Evolutionary conservation across 1,284 basidiomycete species (phyloP).

Genomic region (Puccinia coronata): DNA sequence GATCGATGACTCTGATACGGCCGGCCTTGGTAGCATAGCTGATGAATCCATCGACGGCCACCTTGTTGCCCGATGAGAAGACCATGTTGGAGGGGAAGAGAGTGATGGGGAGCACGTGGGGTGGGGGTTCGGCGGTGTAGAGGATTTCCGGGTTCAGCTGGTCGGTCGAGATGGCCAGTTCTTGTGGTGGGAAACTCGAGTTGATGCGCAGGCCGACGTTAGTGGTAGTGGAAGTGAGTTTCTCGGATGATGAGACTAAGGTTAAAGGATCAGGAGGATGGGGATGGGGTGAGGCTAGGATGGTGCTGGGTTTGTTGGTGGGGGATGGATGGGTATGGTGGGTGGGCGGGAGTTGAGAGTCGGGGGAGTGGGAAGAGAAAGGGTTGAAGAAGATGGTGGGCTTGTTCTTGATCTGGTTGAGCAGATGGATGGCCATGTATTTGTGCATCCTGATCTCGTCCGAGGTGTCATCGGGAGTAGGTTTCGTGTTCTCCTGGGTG

Average conservation of each 20-base stretch:
- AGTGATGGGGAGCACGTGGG: conserved; percentile 30
- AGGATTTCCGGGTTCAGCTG: conserved; percentile 22
- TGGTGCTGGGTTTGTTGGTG: not conserved
- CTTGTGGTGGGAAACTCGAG: conserved; percentile 33
- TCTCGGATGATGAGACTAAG: not conserved
- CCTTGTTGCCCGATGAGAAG: conserved; percentile 26
- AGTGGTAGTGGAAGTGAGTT: not conserved
- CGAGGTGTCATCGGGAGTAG: not conserved
- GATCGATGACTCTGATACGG: conserved; percentile 40
- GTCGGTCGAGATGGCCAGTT: conserved; percentile 6
- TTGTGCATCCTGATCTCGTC: not conserved
- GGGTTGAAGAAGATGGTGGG: conserved; percentile 4
- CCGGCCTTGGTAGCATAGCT: conserved; percentile 46
- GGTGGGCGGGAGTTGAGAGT: not conserved
- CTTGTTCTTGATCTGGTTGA: not conserved
- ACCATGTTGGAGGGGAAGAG: conserved; percentile 18
- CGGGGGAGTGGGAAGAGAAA: not conserved
- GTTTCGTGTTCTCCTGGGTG: not conserved
- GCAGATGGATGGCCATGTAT: conserved; percentile 8
- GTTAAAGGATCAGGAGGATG: not conserved
- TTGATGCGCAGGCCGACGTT: conserved; percentile 16
- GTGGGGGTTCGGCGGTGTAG: conserved; percentile 19
- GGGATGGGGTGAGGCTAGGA: not conserved
- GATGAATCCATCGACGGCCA: conserved; percentile 45
- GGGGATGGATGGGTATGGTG: not conserved